phyloP scores from a whole-genome alignment of 305 asterid species.

The Fraxinus sp. region DNA sequence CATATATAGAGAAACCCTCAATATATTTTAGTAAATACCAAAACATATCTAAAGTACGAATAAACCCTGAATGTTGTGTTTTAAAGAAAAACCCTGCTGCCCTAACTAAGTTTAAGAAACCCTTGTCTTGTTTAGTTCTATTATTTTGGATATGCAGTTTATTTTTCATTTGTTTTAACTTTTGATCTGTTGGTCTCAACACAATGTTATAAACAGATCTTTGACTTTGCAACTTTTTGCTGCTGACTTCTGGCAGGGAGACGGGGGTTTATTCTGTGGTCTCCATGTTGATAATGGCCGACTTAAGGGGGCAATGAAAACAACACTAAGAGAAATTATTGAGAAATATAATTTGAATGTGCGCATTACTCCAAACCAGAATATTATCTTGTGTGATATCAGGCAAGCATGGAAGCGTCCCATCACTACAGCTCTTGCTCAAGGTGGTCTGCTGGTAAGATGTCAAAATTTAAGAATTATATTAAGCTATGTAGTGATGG shows the following conservation, averaged over 20 bases:
- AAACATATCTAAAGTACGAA: neutral
- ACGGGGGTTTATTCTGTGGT: constrained; percentile 52
- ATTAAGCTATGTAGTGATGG: neutral
- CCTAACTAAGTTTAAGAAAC: constrained; percentile 19
- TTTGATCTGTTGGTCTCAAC: neutral
- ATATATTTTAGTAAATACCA: neutral
- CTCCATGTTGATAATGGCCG: constrained; percentile 68
- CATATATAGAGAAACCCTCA: neutral
- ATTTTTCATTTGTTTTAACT: neutral
- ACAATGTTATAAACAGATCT: neutral
- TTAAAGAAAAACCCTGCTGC: neutral
- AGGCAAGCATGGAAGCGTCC: constrained; percentile 55
- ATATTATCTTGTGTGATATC: constrained; percentile 44
- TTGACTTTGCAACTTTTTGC: neutral
- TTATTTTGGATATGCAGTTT: neutral
- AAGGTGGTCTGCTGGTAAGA: constrained; percentile 55
- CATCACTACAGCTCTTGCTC: constrained; percentile 49
- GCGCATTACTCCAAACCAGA: constrained; percentile 54
- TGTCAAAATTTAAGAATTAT: neutral
- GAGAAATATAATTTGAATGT: constrained; percentile 55
- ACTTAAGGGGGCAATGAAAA: constrained; percentile 53
- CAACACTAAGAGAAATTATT: constrained; percentile 51
- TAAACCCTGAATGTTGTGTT: neutral
- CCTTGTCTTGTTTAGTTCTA: constrained; percentile 22
- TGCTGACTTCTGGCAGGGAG: constrained; percentile 35